Base-by-base conservation (phyloP, 805 yeast species). In the Spencermartinsiella europaea region DNA sequence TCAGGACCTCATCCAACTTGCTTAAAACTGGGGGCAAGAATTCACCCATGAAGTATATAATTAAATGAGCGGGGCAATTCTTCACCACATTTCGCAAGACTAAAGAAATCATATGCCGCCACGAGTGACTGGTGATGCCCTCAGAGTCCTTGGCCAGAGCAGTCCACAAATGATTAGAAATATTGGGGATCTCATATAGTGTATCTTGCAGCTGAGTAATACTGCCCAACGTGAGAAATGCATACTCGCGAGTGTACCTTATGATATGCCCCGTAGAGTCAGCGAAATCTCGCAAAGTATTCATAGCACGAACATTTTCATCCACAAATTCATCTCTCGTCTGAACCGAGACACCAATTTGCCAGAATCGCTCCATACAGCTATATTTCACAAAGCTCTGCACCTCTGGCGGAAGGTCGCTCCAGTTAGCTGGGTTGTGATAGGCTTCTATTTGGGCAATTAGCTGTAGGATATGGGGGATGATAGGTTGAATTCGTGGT, bases 191-290 rank as follows among this genome's bases (percentile, higher is more conserved):
- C 51, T 83, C 90, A 59, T 86, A 93, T 50, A 93, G 72, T 0
- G 96, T 85, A 49, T 83, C 95, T 42, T 93, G 97, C 46, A 93
- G 72, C 58, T 87, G 91, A 0, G 96, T 79, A 43, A 93, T 84
- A 1, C 96, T 86, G 15, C 95, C 90, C 31, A 93, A 74, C 0
- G 97, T 87, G 52, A 91, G 68, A 61, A 89, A 85, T 2, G 96
- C 95, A 63, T 95, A 93, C 65, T 93, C 99, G 55, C 99, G 77
- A 0, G 99, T 93, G 61, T 95, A 93, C 58, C 99, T 74, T 14
- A 93, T 83, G 59, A 88, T 86, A 64, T 93, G 97, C 15, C 99
- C 99, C 12, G 93, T 95, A 12, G 95, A 85, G 63, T 95, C 98
- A 0, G 99, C 98, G 72, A 93, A 93, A 67, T 93, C 99, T 54